phyloP scores from a whole-genome alignment of 2,329 filamentous ascomycete genomes.

The Pezicula neosporulosa region DNA sequence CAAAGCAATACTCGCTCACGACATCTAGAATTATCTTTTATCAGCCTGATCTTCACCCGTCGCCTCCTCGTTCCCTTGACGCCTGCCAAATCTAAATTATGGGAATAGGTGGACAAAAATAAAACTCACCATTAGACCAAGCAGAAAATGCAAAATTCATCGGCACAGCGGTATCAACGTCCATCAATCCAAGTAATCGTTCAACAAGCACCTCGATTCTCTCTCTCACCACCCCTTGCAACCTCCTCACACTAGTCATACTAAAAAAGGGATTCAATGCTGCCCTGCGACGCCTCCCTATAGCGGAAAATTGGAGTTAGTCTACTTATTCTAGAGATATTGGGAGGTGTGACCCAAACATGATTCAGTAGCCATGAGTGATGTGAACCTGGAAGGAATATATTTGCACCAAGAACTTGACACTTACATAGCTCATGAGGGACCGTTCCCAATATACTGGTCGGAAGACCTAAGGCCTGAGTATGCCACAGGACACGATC shows the following conservation, averaged over 20 bases:
- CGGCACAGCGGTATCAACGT: background rate
- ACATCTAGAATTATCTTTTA: conserved; percentile 9
- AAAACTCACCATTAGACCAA: conserved; percentile 5
- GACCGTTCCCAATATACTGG: conserved; percentile 6
- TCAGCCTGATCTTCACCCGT: background rate
- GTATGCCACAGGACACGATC: conserved; percentile 13
- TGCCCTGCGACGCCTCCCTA: conserved; percentile 2
- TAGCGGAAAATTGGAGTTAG: too few relatives aligned
- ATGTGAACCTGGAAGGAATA: too few relatives aligned
- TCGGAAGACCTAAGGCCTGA: conserved; percentile 1
- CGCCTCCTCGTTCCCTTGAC: background rate
- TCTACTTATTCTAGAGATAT: too few relatives aligned
- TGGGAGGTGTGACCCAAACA: too few relatives aligned
- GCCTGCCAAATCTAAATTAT: background rate
- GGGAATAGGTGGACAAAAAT: background rate
- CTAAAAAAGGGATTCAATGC: conserved; percentile 11
- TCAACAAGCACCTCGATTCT: conserved; percentile 2
- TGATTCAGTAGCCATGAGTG: too few relatives aligned
- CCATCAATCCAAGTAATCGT: background rate
- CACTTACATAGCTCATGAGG: conserved; percentile 5
- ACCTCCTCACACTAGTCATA: conserved; percentile 1
- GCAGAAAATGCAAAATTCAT: conserved; percentile 6
- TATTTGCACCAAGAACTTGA: too few relatives aligned
- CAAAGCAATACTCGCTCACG: conserved; percentile 22
- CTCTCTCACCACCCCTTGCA: conserved; percentile 4